phyloP scores from a whole-genome alignment of 768 basidiomycete species.

The Tephrocybe sp. region DNA sequence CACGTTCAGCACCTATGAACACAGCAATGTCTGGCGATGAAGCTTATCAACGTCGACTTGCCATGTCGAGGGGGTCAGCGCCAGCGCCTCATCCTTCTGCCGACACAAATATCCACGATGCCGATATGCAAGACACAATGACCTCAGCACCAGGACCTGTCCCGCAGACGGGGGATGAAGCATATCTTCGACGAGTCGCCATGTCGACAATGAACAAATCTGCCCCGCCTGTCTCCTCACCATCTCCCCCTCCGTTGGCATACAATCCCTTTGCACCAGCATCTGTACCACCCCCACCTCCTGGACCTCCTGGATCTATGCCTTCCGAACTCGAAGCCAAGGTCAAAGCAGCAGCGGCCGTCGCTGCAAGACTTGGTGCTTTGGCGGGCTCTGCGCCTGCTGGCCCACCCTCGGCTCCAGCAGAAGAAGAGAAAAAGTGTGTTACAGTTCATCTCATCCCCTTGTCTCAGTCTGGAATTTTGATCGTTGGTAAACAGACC shows the following conservation, averaged over 20 bases:
- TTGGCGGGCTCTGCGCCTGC: slow-evolving; percentile 36
- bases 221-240: slow-evolving; percentile 26
- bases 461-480: background rate
- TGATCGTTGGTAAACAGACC: slow-evolving; percentile 29
- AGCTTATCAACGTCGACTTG: slow-evolving; percentile 71
- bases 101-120: slow-evolving; percentile 19
- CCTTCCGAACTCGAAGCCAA: slow-evolving; percentile 57
- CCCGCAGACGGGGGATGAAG: slow-evolving; percentile 63
- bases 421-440: slow-evolving; percentile 30
- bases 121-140: slow-evolving; percentile 18
- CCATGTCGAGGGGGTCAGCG: slow-evolving; percentile 47
- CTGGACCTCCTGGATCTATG: slow-evolving; percentile 32
- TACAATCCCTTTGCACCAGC: slow-evolving; percentile 73
- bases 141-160: slow-evolving; percentile 13
- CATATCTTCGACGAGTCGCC: slow-evolving; percentile 58
- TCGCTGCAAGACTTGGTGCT: slow-evolving; percentile 72
- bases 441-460: slow-evolving; percentile 3
- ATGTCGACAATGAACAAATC: slow-evolving; percentile 40
- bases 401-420: slow-evolving; percentile 24
- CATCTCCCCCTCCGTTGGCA: slow-evolving; percentile 53
- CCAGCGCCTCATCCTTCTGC: slow-evolving; percentile 22
- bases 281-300: slow-evolving; percentile 51
- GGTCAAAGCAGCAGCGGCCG: slow-evolving; percentile 75
- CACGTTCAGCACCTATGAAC: slow-evolving; percentile 38
- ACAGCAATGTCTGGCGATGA: slow-evolving; percentile 69